phyloP scores from a whole-genome alignment of 1,284 basidiomycete genomes.

The Boletus mariae region DNA sequence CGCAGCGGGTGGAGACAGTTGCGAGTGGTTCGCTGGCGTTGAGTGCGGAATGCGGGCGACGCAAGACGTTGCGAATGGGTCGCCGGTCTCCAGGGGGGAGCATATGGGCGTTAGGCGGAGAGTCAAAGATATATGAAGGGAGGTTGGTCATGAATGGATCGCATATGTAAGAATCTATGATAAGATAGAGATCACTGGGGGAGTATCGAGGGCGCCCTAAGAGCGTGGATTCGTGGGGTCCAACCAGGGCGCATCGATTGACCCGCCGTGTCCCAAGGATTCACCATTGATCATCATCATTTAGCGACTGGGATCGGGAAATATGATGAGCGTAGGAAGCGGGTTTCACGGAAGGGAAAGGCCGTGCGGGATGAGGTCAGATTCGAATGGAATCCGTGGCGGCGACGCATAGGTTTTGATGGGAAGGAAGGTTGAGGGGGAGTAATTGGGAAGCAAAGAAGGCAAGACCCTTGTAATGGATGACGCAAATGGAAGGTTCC shows the following conservation, averaged over 20 bases:
- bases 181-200: neutral
- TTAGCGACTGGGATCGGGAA: neutral
- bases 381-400: slow-evolving; percentile 9
- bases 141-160: neutral
- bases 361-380: neutral
- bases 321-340: neutral
- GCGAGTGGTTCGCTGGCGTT: neutral
- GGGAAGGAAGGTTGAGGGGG: slow-evolving; percentile 9
- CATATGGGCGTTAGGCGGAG: neutral
- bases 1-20: slow-evolving; percentile 2
- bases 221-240: neutral
- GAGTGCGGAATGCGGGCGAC: neutral
- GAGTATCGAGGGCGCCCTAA: neutral
- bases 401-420: slow-evolving; percentile 3
- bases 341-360: slow-evolving; percentile 2
- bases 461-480: slow-evolving; percentile 9
- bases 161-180: neutral
- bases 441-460: slow-evolving; percentile 3
- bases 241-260: neutral
- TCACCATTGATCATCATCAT: slow-evolving; percentile 12
- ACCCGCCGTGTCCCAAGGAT: slow-evolving; percentile 1
- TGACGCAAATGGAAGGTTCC: slow-evolving; percentile 4
- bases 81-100: neutral
- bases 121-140: neutral
- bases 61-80: neutral